Evolutionary conservation across 768 basidiomycete genomes (phyloP).

Genomic region (Hericium coralloides): DNA sequence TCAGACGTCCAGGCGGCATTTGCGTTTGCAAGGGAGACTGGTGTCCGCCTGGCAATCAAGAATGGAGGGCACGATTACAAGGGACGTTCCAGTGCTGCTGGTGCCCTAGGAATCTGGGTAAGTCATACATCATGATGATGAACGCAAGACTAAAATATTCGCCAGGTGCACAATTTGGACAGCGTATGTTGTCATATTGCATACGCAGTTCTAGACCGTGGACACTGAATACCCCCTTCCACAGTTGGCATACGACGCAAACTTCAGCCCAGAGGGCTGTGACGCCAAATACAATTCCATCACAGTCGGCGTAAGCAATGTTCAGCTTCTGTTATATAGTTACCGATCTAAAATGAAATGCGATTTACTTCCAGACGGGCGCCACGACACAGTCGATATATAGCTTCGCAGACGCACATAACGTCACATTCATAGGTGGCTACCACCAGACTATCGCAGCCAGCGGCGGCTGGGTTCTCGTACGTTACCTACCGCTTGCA

Average conservation of each 20-base stretch:
- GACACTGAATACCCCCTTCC: too few relatives aligned
- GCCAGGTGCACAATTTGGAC: background rate
- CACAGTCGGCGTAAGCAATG: background rate
- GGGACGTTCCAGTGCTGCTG: background rate
- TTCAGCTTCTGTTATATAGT: background rate
- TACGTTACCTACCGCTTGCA: background rate
- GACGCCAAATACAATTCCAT: background rate
- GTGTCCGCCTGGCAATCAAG: background rate
- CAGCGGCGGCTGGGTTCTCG: slow-evolving; percentile 25
- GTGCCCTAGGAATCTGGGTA: background rate
- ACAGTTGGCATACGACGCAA: background rate
- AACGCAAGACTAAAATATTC: background rate
- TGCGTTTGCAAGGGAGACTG: background rate
- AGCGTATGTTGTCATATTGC: background rate
- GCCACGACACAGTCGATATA: slow-evolving; percentile 17
- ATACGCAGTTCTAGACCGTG: too few relatives aligned
- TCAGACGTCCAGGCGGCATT: background rate
- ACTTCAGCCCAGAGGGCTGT: slow-evolving; percentile 1
- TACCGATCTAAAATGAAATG: too few relatives aligned
- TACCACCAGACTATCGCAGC: slow-evolving; percentile 20
- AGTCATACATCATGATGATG: background rate
- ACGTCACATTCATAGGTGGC: slow-evolving; percentile 20
- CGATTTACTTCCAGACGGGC: slow-evolving; percentile 13
- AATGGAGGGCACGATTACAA: slow-evolving; percentile 2
- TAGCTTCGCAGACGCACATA: slow-evolving; percentile 13